Percentiles rank a stretch among this genome's conserved stretches.
These are phyloP conservation scores for Omphalea diandra DNA, from an alignment of 441 rosid species.

Conservation along the genomic window DNA sequence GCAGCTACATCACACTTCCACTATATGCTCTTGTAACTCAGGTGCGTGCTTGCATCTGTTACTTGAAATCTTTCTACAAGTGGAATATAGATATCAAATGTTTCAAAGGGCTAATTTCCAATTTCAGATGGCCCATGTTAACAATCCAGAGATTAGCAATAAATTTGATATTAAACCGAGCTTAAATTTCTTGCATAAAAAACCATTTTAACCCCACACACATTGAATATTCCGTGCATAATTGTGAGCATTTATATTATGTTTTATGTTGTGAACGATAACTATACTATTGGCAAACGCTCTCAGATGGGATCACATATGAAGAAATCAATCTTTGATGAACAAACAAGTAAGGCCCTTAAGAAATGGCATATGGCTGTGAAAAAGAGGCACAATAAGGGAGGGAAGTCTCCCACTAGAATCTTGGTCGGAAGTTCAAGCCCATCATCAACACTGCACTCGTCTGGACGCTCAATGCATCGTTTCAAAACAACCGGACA, in stretches of 20 bases:
- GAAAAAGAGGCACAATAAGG: constrained; percentile 53
- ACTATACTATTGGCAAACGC: not conserved
- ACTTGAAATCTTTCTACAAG: not conserved
- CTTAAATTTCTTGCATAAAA: not conserved
- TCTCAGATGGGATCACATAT: constrained; percentile 84
- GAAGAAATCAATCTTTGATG: constrained; percentile 90
- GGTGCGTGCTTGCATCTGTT: constrained; percentile 42
- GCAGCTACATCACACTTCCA: constrained; percentile 95
- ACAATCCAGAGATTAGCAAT: not conserved
- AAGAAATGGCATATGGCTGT: constrained; percentile 86
- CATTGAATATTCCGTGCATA: too few relatives aligned
- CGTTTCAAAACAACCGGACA: constrained; percentile 87
- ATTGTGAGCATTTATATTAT: too few relatives aligned
- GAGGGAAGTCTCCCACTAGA: constrained; percentile 45
- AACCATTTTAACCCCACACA: too few relatives aligned
- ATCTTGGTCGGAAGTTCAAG: constrained; percentile 49
- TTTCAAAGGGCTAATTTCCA: too few relatives aligned
- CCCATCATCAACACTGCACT: constrained; percentile 34
- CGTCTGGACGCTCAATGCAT: constrained; percentile 43
- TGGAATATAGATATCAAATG: too few relatives aligned
- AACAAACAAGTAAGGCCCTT: constrained; percentile 85
- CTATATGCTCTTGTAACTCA: constrained; percentile 93
- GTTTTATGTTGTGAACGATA: too few relatives aligned
- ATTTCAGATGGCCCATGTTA: too few relatives aligned
- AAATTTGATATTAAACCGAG: not conserved